A percentile compares a stretch with the other conserved stretches of the same genome.
phyloP scores from a whole-genome alignment of 2,329 filamentous ascomycete species.

The Colletotrichum trifolii region DNA sequence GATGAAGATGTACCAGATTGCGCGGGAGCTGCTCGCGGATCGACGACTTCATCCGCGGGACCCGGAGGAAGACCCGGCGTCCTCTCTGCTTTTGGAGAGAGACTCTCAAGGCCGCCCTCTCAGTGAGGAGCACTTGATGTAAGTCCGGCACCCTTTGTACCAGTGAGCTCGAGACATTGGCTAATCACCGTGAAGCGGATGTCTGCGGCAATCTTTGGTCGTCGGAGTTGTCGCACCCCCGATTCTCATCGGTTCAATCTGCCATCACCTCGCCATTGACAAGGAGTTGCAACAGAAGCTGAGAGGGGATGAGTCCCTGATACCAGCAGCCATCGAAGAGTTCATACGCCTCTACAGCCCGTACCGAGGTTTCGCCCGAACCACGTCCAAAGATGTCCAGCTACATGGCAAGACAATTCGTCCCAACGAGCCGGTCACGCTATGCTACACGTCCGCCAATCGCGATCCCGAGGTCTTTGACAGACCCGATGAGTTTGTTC shows the following conservation, averaged over 20 bases:
- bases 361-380: constrained; percentile 38
- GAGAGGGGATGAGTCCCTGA: constrained; percentile 34
- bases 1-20: constrained; percentile 37
- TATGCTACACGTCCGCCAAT: constrained; percentile 38
- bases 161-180: not conserved
- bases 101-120: constrained; percentile 35
- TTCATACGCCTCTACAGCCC: constrained; percentile 39
- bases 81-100: constrained; percentile 35
- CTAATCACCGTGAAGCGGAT: constrained; percentile 29
- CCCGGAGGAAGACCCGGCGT: constrained; percentile 39
- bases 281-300: constrained; percentile 34
- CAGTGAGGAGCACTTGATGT: constrained; percentile 37
- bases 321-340: constrained; percentile 39
- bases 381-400: constrained; percentile 30
- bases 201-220: constrained; percentile 38
- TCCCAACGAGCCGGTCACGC: constrained; percentile 36
- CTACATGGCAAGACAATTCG: constrained; percentile 35
- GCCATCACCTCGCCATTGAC: constrained; percentile 37
- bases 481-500: constrained; percentile 36
- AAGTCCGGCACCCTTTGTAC: not conserved
- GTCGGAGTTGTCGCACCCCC: constrained; percentile 39
- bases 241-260: constrained; percentile 39
- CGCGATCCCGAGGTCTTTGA: constrained; percentile 38
- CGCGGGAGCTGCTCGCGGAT: constrained; percentile 36
- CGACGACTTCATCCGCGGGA: constrained; percentile 34